phyloP scores from a whole-genome alignment of 2,329 filamentous ascomycete genomes.

The Xylaria sp. region DNA sequence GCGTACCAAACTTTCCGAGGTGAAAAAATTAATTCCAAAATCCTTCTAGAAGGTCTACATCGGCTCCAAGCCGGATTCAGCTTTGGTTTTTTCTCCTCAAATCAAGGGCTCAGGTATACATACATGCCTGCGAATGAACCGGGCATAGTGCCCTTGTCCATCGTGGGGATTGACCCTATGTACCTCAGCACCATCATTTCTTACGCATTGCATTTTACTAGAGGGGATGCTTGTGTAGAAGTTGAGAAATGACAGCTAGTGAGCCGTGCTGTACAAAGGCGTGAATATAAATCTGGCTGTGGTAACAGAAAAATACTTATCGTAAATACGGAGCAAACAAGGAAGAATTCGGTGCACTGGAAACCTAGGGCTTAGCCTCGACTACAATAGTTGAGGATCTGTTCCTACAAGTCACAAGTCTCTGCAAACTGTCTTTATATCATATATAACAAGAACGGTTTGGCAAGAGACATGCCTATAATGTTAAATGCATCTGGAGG shows the following conservation, averaged over 20 bases:
- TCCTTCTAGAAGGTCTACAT: constrained; percentile 6
- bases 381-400: background rate
- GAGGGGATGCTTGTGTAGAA: too few relatives aligned
- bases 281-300: too few relatives aligned
- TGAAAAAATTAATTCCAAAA: background rate
- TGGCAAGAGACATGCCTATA: too few relatives aligned
- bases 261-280: too few relatives aligned
- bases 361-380: too few relatives aligned
- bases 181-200: background rate
- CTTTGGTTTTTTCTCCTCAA: background rate
- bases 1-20: too few relatives aligned
- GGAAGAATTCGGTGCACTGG: background rate
- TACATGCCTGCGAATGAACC: background rate
- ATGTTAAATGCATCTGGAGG: background rate
- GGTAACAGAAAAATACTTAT: too few relatives aligned
- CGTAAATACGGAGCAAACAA: too few relatives aligned
- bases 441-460: background rate
- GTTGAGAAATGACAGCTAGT: too few relatives aligned
- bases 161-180: background rate
- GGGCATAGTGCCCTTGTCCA: constrained; percentile 5
- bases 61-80: background rate
- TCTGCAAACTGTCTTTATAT: background rate
- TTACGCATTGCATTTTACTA: too few relatives aligned
- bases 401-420: background rate
- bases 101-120: background rate